A percentile compares a stretch with the other conserved stretches of the same genome.
Conservation (phyloP, 768 basidiomycete genomes). For the Podaxis sp. region DNA sequence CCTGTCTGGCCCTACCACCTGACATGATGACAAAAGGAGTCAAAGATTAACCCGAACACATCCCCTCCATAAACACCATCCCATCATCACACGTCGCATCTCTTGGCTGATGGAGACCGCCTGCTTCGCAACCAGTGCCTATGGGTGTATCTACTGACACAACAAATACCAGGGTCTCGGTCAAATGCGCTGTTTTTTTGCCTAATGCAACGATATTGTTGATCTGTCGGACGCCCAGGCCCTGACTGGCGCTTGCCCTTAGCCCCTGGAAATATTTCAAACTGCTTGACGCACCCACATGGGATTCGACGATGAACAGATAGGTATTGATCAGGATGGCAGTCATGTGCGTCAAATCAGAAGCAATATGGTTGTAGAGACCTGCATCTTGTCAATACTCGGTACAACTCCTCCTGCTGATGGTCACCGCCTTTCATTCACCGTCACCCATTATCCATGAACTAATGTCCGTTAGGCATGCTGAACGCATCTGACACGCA, state of each 20-base stretch:
- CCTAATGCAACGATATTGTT: background rate
- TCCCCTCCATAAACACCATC: background rate
- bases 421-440: background rate
- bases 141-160: background rate
- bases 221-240: background rate
- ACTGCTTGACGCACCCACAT: background rate
- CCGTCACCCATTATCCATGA: background rate
- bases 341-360: too few relatives aligned
- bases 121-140: background rate
- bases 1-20: background rate
- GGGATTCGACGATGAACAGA: background rate
- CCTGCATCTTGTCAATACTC: background rate
- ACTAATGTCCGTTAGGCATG: background rate
- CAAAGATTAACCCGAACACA: background rate
- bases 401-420: background rate
- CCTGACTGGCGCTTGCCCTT: background rate
- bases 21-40: background rate
- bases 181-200: background rate
- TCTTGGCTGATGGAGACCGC: constrained; percentile 8
- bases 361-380: background rate
- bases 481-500: background rate
- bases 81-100: constrained; percentile 7
- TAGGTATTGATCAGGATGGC: too few relatives aligned
- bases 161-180: background rate
- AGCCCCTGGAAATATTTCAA: background rate